Base-by-base conservation (phyloP, 2,329 filamentous ascomycete species). In the Cylindrodendrum hubeiense region DNA sequence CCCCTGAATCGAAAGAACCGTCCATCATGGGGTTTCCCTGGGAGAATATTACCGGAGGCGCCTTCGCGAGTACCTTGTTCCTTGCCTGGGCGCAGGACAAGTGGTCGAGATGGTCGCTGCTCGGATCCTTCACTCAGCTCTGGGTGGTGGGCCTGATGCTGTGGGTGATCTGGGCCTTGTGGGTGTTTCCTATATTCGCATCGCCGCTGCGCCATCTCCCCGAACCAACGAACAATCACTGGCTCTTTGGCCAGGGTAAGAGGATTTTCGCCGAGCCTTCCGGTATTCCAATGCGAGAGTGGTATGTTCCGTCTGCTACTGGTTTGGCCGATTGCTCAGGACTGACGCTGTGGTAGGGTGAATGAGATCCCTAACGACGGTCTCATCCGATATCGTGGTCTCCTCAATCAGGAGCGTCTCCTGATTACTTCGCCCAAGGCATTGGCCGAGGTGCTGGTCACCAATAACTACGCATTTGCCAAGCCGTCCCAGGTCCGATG, bases 371-470 rank as follows among this genome's bases (percentile, higher is more conserved):
- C 89, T 7, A 89, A 94, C 71, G 80, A 92, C 8, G 92, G 91
- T 3, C 72, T 94, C 19, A 88, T 95, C 60, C 87, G 90, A 12
- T 94, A 92, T 74, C 84, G 87, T 15, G 83, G 86, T 28, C 74
- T 89, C 13, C 84, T 90, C 65, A 92, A 93, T 73, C 74, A 81
- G 21, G 90, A 92, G 74, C 85, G 89, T 34, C 70, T 93, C n/a
- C 68, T 92, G 10, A 75, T 90, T 52, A 87, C 86, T 3, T 87
- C 82, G 3, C 84, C 91, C 21, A 91, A 91, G 76, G 89, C 86
- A 0, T 80, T 94, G n/a, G 85, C 87, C 5, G 92, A 95, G 77
- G 85, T 94, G 9, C 83, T 94, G 4, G 88, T 89, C 26, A 88
- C 87, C 19, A 90, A 89, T 65, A 89, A 84, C 68, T 94, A 94